phyloP scores from a whole-genome alignment of 2,329 filamentous ascomycete species.

The Ceratocystis cacaofunesta region DNA sequence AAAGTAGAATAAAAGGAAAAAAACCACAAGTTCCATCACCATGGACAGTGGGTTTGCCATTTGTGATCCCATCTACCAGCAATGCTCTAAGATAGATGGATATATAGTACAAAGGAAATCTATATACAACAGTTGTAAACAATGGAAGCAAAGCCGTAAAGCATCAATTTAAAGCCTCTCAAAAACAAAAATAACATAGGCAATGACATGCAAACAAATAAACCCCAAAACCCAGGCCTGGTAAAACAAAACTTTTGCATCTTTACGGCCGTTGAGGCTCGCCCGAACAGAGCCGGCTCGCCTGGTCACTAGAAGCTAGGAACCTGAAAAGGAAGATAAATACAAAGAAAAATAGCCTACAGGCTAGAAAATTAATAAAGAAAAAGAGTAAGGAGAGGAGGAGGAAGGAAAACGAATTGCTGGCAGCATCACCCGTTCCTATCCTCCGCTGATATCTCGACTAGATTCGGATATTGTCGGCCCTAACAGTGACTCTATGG shows the following conservation, averaged over 20 bases:
- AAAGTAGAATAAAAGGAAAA: too few species aligned
- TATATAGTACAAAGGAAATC: background rate
- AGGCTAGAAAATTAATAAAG: background rate
- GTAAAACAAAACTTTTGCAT: too few species aligned
- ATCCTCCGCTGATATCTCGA: background rate
- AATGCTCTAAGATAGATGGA: background rate
- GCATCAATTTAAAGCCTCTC: background rate
- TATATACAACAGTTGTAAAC: background rate
- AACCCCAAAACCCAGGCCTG: too few species aligned
- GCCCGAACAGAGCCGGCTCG: background rate
- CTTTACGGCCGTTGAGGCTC: background rate
- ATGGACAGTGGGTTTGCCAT: too few species aligned
- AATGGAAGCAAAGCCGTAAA: background rate
- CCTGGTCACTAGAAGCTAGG: background rate
- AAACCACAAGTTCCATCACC: too few species aligned
- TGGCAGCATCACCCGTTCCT: background rate
- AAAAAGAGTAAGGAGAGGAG: too few species aligned
- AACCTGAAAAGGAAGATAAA: background rate
- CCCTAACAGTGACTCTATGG: constrained; percentile 7
- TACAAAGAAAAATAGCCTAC: background rate
- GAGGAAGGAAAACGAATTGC: background rate
- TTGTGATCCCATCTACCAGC: background rate
- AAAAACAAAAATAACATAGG: background rate
- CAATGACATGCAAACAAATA: background rate
- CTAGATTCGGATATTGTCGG: background rate